Base-by-base conservation (phyloP, 495 filamentous ascomycete genomes). In the Cercophora sp. region DNA sequence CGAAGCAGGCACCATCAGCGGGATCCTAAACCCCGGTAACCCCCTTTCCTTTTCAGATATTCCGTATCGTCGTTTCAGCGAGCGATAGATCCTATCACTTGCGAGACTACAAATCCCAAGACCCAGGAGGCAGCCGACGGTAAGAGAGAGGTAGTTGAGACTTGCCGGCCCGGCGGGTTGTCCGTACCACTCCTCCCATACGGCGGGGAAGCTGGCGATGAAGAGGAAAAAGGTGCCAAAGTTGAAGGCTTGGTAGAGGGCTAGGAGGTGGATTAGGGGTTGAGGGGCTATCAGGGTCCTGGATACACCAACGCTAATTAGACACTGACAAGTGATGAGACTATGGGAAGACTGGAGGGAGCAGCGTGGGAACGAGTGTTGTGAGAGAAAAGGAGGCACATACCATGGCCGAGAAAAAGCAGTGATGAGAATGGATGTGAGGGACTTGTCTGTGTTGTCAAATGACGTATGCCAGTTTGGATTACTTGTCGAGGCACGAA, bases 401-500 rank as follows among this genome's bases (percentile, higher is more conserved):
- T 78, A 77, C 43, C 71, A 26, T 0, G 82, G 82, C 0, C 81
- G 71, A 20, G 73, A 61, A 13, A 79, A 61, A 2, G 68, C 36
- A 19, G 41, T 75, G 57, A 34, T 60, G 46, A 42, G 65, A 25
- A 37, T 35, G 25, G 2, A 64, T 52, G 4, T 56, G 52, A 22
- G 58, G 46, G n/a, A 56, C 51, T 8, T 53, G 57, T 55, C 23
- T 2, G 9, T 15, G 6, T 37, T 15, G 4, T 55, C 53, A 26
- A 25, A 49, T 15, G 49, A 32, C 5, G 74, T 72, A 16, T 67
- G 54, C 10, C 68, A 58, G 29, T 69, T 59, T 6, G 44, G 51
- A 20, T 84, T 79, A 13, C 80, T 81, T 0, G 79, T 86, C 31
- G 76, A 58, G 49, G 76, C 74, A 4, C 77, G 72, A 4, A 87